phyloP scores from a whole-genome alignment of 2,329 filamentous ascomycete species.

The Pseudogymnoascus sp. region DNA sequence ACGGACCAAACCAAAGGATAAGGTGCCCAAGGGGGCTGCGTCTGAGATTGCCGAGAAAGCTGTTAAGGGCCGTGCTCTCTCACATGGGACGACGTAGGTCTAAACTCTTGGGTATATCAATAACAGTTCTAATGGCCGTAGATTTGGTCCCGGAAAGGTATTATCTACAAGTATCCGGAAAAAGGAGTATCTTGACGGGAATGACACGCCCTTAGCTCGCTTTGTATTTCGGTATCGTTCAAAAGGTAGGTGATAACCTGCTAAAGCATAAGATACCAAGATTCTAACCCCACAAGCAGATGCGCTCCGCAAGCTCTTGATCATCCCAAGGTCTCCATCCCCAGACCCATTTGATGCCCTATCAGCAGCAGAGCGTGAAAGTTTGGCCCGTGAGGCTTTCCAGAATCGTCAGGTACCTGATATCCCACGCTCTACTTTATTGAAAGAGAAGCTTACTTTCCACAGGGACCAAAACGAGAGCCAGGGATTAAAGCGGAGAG shows the following conservation, averaged over 20 bases:
- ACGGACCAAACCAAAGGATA: no score
- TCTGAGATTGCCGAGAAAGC: neutral
- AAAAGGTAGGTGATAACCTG: conserved; percentile 13
- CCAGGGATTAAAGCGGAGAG: neutral
- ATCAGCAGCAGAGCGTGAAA: neutral
- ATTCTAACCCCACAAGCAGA: conserved; percentile 13
- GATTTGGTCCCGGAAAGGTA: neutral
- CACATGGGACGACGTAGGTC: neutral
- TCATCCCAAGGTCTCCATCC: conserved; percentile 17
- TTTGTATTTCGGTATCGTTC: conserved; percentile 25
- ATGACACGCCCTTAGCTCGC: conserved; percentile 12
- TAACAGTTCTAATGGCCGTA: neutral
- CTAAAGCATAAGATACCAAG: neutral
- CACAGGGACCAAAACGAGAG: neutral
- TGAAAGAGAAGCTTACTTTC: neutral
- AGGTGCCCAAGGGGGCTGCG: no score
- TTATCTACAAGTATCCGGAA: neutral
- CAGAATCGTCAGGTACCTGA: neutral
- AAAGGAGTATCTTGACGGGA: conserved; percentile 18
- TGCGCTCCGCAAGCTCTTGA: conserved; percentile 18
- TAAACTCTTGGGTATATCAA: no score
- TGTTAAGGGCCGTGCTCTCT: neutral
- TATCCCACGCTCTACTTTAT: neutral
- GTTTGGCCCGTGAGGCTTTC: neutral
- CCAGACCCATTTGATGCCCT: conserved; percentile 13